These are phyloP conservation scores for Ogataea dorogensis DNA, from an alignment of 805 yeast species.

Conservation along the genomic window DNA sequence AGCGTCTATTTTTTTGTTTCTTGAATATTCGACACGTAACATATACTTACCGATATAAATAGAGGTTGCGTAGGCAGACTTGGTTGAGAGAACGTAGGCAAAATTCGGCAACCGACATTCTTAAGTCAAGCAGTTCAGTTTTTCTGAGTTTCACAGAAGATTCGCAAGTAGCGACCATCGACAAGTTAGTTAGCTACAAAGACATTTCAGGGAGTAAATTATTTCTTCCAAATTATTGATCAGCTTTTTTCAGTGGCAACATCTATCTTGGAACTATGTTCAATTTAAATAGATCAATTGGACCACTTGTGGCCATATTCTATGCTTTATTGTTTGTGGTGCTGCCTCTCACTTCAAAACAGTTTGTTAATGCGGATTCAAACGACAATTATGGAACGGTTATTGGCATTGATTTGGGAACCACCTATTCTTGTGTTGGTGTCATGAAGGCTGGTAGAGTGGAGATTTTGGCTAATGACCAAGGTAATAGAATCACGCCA, in stretches of 20 bases:
- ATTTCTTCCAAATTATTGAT: constrained; percentile 4
- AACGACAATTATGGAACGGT: constrained; percentile 43
- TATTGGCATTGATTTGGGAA: constrained; percentile 93
- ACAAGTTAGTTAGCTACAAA: no score
- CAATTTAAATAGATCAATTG: constrained; percentile 27
- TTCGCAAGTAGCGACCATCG: background rate
- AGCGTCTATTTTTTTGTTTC: constrained; percentile 5
- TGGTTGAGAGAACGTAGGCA: no score
- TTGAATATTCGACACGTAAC: constrained; percentile 23
- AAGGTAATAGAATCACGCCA: constrained; percentile 98
- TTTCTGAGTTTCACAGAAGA: no score
- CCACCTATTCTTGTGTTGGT: constrained; percentile 97
- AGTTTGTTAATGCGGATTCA: constrained; percentile 27
- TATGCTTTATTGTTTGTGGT: constrained; percentile 31
- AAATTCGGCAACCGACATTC: no score
- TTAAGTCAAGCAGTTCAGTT: no score
- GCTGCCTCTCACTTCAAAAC: constrained; percentile 29
- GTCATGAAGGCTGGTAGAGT: constrained; percentile 58
- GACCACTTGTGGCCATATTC: constrained; percentile 26
- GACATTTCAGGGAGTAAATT: constrained; percentile 1
- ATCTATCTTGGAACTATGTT: constrained; percentile 20
- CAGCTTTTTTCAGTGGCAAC: constrained; percentile 4
- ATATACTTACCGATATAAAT: no score
- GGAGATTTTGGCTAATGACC: constrained; percentile 94
- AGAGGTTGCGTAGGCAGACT: no score